Percentiles rank a stretch among this genome's conserved stretches.
Conservation (phyloP, 176 grass and related monocot genomes). For the Oryza punctata region DNA sequence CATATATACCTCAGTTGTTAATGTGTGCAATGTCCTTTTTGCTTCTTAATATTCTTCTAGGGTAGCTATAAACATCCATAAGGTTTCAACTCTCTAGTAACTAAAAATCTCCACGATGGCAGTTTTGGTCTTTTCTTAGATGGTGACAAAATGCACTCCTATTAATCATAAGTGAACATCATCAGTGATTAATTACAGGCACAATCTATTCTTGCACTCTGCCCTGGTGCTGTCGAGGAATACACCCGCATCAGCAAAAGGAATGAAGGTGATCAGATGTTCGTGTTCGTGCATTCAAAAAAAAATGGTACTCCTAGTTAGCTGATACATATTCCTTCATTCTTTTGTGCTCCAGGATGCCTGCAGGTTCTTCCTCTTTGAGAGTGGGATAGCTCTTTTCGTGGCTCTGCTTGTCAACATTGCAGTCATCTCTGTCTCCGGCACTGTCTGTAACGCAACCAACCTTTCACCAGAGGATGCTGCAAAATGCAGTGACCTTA, state of each 20-base stretch:
- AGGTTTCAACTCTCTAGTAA: neutral
- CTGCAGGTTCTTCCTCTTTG: slow-evolving; percentile 77
- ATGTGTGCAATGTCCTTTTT: neutral
- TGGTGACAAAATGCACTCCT: neutral
- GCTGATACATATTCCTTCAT: neutral
- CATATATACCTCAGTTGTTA: neutral
- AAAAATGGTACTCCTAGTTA: neutral
- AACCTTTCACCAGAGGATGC: slow-evolving; percentile 49
- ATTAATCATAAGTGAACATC: neutral
- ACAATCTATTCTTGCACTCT: slow-evolving; percentile 95
- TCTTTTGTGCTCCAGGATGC: slow-evolving; percentile 48
- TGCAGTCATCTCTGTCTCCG: slow-evolving; percentile 69
- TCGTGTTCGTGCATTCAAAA: neutral
- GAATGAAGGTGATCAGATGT: slow-evolving; percentile 61
- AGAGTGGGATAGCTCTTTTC: slow-evolving; percentile 82
- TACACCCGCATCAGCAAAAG: slow-evolving; percentile 70
- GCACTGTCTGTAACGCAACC: slow-evolving; percentile 52
- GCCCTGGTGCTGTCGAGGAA: slow-evolving; percentile 85
- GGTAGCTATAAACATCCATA: neutral
- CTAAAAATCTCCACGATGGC: neutral
- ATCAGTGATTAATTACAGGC: slow-evolving; percentile 37
- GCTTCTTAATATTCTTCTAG: neutral
- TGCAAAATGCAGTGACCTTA: slow-evolving; percentile 57
- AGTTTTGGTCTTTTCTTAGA: neutral
- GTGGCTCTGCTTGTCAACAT: slow-evolving; percentile 94